phyloP scores from a whole-genome alignment of 495 filamentous ascomycete genomes.

The Penicillium bialowiezense region DNA sequence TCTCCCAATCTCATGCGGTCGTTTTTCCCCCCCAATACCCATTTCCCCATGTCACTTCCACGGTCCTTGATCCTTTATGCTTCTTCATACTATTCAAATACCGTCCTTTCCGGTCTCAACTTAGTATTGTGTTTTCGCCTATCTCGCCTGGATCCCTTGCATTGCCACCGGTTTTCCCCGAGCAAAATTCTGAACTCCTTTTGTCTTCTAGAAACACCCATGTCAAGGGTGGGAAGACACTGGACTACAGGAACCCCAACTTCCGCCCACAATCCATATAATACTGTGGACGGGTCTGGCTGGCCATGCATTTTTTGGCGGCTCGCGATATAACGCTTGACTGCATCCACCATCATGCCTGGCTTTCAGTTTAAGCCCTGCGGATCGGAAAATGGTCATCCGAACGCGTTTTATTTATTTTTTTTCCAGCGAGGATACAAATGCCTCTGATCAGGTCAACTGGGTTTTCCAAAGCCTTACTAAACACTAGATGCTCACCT shows the following conservation, averaged over 20 bases:
- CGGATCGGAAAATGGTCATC: no score
- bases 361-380: no score
- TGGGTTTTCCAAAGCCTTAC: no score
- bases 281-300: background rate
- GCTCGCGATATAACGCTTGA: background rate
- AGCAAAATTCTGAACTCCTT: background rate
- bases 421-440: no score
- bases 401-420: no score
- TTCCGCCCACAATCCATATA: no score
- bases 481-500: background rate
- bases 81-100: no score
- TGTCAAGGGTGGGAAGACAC: background rate
- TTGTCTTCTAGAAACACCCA: background rate
- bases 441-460: no score
- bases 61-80: conserved; percentile 3
- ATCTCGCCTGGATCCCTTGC: background rate
- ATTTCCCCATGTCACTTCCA: conserved; percentile 2
- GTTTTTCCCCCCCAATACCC: background rate
- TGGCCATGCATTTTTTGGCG: background rate
- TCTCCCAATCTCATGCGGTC: background rate
- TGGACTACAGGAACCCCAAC: background rate
- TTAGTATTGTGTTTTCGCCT: no score
- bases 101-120: no score
- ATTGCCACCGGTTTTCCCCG: background rate
- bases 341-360: background rate